A percentile compares a stretch with the other conserved stretches of the same genome.
Evolutionary conservation across 495 filamentous ascomycete genomes (phyloP).

Genomic region (Parachaetomium inaequale): DNA sequence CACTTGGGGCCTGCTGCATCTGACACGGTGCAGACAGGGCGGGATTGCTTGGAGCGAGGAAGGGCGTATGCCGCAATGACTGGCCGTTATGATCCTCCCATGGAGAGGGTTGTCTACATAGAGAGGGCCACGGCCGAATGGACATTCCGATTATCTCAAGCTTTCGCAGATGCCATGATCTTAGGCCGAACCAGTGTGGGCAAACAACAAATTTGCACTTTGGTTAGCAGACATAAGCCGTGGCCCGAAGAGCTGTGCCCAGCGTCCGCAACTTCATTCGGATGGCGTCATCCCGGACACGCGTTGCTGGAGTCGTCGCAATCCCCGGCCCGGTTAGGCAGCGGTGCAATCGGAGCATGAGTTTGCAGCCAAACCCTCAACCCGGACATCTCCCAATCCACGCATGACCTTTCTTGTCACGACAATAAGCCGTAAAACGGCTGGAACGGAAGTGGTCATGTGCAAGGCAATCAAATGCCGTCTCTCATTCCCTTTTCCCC

Average conservation of each 20-base stretch:
- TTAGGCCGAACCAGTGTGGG: too few relatives aligned
- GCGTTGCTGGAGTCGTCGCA: neutral
- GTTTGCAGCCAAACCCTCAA: neutral
- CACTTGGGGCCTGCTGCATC: neutral
- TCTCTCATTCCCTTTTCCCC: slow-evolving; percentile 23
- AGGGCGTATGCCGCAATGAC: slow-evolving; percentile 1
- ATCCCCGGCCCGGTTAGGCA: neutral
- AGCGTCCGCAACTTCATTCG: neutral
- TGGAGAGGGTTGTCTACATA: neutral
- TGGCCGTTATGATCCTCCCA: neutral
- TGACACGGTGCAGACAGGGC: neutral
- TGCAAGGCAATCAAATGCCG: slow-evolving; percentile 13
- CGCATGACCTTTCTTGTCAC: neutral
- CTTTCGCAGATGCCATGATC: too few relatives aligned
- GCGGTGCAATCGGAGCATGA: too few relatives aligned
- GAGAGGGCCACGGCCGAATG: neutral
- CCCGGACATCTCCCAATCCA: neutral
- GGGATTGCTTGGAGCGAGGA: neutral
- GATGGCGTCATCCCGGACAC: neutral
- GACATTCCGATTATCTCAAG: neutral
- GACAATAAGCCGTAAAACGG: neutral
- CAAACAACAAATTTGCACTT: too few relatives aligned
- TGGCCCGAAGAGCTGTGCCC: too few relatives aligned
- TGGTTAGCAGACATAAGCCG: too few relatives aligned
- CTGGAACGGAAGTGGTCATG: neutral